phyloP scores from a whole-genome alignment of 2,329 filamentous ascomycete species.

The Penicillium glabrum region DNA sequence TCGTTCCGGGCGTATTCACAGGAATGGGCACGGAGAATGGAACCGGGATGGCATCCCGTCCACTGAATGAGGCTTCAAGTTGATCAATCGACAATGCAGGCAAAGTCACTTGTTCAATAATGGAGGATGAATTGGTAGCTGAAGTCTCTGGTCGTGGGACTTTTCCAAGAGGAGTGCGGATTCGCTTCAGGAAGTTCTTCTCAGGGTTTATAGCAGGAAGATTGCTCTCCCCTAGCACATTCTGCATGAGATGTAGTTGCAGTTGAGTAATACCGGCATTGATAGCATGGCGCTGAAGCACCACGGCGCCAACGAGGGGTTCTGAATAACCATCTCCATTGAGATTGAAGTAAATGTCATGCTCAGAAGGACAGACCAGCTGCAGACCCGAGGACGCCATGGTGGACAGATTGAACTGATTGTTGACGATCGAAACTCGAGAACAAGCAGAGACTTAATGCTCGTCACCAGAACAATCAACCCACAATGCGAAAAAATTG shows the following conservation, averaged over 20 bases:
- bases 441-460: neutral
- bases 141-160: neutral
- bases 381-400: neutral
- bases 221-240: neutral
- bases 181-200: neutral
- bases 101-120: neutral
- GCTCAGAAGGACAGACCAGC: constrained; percentile 7
- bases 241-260: neutral
- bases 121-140: neutral
- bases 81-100: neutral
- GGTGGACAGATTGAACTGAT: neutral
- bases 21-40: constrained; percentile 13
- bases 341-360: constrained; percentile 11
- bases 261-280: neutral
- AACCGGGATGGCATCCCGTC: constrained; percentile 1
- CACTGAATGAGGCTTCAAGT: neutral
- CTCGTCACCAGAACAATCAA: neutral
- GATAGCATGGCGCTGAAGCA: neutral
- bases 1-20: constrained; percentile 4
- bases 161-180: neutral
- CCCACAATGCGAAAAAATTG: neutral
- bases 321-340: constrained; percentile 11
- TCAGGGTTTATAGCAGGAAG: neutral
- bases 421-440: neutral
- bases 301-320: constrained; percentile 6